Percentiles rank a stretch among this genome's conserved stretches.
Conservation (phyloP, 257 asterid species). For the Henckelia pumila region DNA sequence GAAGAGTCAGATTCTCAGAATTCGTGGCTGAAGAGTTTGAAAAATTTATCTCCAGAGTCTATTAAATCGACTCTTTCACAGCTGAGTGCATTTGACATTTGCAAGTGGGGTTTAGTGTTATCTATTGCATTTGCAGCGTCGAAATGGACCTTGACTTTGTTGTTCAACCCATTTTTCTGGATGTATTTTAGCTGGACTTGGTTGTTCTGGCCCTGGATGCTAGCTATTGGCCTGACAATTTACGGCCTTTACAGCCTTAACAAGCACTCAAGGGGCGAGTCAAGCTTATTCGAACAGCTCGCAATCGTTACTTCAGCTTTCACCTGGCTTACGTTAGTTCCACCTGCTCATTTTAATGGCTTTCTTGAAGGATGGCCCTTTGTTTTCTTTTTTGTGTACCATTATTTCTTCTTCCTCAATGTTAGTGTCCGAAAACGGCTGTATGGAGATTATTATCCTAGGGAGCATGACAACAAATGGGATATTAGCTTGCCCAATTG, state of each 20-base stretch:
- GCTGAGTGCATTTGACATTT: constrained; percentile 56
- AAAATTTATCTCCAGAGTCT: constrained; percentile 42
- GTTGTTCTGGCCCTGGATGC: constrained; percentile 96
- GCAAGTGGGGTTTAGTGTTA: constrained; percentile 60
- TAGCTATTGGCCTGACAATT: constrained; percentile 48
- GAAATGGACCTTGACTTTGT: constrained; percentile 46
- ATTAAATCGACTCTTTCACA: constrained; percentile 44
- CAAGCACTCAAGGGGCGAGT: constrained; percentile 57
- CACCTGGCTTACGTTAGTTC: constrained; percentile 91
- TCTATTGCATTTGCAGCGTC: constrained; percentile 57
- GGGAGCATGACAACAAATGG: constrained; percentile 79
- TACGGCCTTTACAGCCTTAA: constrained; percentile 58
- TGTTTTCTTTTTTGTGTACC: constrained; percentile 84
- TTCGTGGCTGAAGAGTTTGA: constrained; percentile 25
- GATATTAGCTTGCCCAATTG: constrained; percentile 63
- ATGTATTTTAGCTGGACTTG: constrained; percentile 91
- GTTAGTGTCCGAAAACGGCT: constrained; percentile 62
- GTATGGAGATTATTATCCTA: constrained; percentile 70
- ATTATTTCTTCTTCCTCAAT: constrained; percentile 80
- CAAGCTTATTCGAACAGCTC: constrained; percentile 58
- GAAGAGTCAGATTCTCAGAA: constrained; percentile 28
- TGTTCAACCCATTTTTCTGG: constrained; percentile 82
- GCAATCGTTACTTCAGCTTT: constrained; percentile 68
- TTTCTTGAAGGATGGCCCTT: constrained; percentile 98
- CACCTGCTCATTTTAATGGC: constrained; percentile 93